A percentile compares a stretch with the other conserved stretches of the same genome.
Evolutionary conservation across 129 eudicot species (phyloP).

Genomic region (Smallanthus sonchifolius): DNA sequence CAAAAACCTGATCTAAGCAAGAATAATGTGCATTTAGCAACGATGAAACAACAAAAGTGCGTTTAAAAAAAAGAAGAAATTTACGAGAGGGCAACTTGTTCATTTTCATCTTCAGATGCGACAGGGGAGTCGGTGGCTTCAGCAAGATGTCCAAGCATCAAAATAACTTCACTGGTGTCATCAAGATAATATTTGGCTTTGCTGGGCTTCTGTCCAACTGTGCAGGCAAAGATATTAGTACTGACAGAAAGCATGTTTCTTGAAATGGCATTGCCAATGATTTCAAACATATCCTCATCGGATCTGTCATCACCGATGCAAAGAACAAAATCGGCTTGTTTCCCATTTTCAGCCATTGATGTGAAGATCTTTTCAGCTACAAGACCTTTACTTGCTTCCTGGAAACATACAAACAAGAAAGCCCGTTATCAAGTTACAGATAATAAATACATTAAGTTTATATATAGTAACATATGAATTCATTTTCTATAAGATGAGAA

Average conservation of each 20-base stretch:
- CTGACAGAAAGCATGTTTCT: constrained; percentile 50
- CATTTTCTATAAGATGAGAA: not conserved
- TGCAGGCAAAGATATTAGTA: constrained; percentile 74
- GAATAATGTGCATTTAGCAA: not conserved
- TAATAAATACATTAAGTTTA: too few species aligned
- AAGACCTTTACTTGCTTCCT: constrained; percentile 84
- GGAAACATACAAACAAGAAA: constrained; percentile 11
- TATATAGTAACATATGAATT: too few species aligned
- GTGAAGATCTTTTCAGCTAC: constrained; percentile 73
- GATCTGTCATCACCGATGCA: constrained; percentile 95
- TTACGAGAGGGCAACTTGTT: not conserved
- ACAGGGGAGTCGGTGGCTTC: constrained; percentile 66
- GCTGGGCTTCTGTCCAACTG: constrained; percentile 94
- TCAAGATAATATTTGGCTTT: constrained; percentile 86
- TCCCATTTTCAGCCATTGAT: constrained; percentile 55
- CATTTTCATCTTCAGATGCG: constrained; percentile 44
- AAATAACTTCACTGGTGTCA: constrained; percentile 62
- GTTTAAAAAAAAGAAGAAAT: not conserved
- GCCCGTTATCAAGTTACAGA: not conserved
- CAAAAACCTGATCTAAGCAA: not conserved
- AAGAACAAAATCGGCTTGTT: constrained; percentile 75
- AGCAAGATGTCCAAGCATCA: constrained; percentile 70
- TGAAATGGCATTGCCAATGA: constrained; percentile 53
- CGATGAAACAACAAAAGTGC: constrained; percentile 9
- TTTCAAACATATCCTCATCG: constrained; percentile 92